Conservation (phyloP, 257 asterid species). For the Plantago ovata region DNA sequence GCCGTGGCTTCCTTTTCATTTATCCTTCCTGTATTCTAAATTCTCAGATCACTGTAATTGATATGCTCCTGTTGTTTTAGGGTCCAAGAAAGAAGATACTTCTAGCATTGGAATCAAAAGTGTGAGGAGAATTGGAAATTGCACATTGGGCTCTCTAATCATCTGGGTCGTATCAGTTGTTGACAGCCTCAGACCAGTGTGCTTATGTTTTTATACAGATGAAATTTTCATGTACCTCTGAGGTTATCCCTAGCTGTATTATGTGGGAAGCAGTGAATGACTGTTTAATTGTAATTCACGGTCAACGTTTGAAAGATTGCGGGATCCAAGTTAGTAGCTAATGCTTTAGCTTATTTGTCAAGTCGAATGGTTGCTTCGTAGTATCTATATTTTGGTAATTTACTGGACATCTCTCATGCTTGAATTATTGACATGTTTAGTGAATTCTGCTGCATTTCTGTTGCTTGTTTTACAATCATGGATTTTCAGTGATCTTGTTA, state of each 20-base stretch:
- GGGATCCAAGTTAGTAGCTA: conserved; percentile 16
- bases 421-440: neutral
- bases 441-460: too few species aligned
- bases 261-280: conserved; percentile 20
- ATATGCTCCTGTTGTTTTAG: conserved; percentile 39
- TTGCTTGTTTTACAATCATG: too few species aligned
- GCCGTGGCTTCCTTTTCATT: too few species aligned
- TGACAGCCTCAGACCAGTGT: conserved; percentile 19
- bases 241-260: conserved; percentile 22
- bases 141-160: conserved; percentile 20
- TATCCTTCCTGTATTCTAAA: too few species aligned
- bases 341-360: conserved; percentile 14
- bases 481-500: too few species aligned
- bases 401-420: neutral
- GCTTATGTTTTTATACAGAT: conserved; percentile 20
- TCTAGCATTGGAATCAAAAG: conserved; percentile 73
- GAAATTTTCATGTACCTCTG: conserved; percentile 20
- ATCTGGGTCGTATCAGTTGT: conserved; percentile 16
- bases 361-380: conserved; percentile 6
- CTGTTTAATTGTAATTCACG: conserved; percentile 26
- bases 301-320: conserved; percentile 3
- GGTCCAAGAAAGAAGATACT: conserved; percentile 98
- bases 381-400: neutral
- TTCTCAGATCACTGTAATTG: neutral
- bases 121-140: conserved; percentile 23